Evolutionary conservation across 2,329 filamentous ascomycete species (phyloP).

Genomic region (Diaporthe nobilis): DNA sequence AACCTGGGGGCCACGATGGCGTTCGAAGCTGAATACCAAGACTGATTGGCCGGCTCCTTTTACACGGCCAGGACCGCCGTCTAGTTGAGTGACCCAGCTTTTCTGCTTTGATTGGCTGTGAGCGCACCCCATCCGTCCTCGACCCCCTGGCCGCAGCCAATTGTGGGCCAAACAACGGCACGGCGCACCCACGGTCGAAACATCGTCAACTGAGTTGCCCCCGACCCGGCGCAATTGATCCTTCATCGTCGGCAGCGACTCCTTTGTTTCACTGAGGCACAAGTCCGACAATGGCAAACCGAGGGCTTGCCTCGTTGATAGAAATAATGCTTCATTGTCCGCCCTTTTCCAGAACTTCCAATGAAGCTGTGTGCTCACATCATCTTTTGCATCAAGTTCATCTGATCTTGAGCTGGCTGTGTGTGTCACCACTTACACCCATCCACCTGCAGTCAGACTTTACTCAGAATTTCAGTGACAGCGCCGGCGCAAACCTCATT

Average conservation of each 20-base stretch:
- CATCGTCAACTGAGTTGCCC: constrained; percentile 14
- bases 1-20: not conserved
- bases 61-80: not conserved
- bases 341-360: not conserved
- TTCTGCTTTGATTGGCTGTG: constrained; percentile 5
- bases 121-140: too few relatives aligned
- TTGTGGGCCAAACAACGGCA: constrained; percentile 19
- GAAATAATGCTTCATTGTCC: not conserved
- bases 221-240: not conserved
- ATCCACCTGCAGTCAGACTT: not conserved
- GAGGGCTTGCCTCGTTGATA: not conserved
- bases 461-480: not conserved
- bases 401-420: not conserved
- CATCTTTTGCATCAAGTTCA: not conserved
- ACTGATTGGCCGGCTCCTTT: constrained; percentile 10
- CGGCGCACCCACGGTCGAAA: constrained; percentile 16
- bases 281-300: not conserved
- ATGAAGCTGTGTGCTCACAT: not conserved
- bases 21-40: constrained; percentile 12
- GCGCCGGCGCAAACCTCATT: not conserved
- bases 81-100: not conserved
- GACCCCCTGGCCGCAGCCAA: not conserved
- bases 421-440: not conserved
- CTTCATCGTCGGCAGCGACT: not conserved
- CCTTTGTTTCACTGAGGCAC: constrained; percentile 17